Evolutionary conservation across 441 rosid genomes (phyloP).

Genomic region (Erodium chrysanthum): DNA sequence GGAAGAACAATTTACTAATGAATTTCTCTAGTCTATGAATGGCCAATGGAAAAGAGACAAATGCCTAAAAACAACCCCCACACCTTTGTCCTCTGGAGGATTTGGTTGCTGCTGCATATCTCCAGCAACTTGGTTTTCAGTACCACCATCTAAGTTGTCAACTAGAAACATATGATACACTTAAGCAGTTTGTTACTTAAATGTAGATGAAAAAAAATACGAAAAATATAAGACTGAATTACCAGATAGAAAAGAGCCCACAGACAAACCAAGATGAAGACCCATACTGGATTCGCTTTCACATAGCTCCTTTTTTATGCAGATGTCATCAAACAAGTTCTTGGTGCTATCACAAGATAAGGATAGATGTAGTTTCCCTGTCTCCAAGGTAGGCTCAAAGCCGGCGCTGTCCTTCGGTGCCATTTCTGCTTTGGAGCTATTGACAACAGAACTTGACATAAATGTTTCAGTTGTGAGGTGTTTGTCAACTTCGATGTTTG

Average conservation of each 20-base stretch:
- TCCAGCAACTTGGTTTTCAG: slow-evolving; percentile 21
- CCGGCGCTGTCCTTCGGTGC: slow-evolving; percentile 25
- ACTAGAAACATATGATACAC: slow-evolving; percentile 24
- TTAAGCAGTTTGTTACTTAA: not conserved
- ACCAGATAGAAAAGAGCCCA: slow-evolving; percentile 35
- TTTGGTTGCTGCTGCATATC: slow-evolving; percentile 19
- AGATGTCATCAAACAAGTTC: slow-evolving; percentile 24
- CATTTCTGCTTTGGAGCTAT: slow-evolving; percentile 22
- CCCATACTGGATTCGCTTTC: slow-evolving; percentile 30
- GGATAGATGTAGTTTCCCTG: slow-evolving; percentile 35
- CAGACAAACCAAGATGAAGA: slow-evolving; percentile 42
- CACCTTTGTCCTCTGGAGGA: slow-evolving; percentile 35
- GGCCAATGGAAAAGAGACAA: slow-evolving; percentile 13
- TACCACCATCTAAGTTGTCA: slow-evolving; percentile 26
- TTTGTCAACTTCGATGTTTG: slow-evolving; percentile 31
- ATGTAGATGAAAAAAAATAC: not conserved
- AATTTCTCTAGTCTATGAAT: slow-evolving; percentile 13
- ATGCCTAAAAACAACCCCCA: slow-evolving; percentile 15
- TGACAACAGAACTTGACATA: slow-evolving; percentile 24
- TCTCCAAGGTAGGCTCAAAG: slow-evolving; percentile 26
- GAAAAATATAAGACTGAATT: slow-evolving; percentile 14
- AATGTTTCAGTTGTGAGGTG: slow-evolving; percentile 23
- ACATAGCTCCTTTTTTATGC: slow-evolving; percentile 17
- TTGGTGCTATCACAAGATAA: slow-evolving; percentile 37
- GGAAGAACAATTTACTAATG: slow-evolving; percentile 1